Base-by-base conservation (phyloP, 2,329 filamentous ascomycete genomes). In the Hymenoscyphus linearis region DNA sequence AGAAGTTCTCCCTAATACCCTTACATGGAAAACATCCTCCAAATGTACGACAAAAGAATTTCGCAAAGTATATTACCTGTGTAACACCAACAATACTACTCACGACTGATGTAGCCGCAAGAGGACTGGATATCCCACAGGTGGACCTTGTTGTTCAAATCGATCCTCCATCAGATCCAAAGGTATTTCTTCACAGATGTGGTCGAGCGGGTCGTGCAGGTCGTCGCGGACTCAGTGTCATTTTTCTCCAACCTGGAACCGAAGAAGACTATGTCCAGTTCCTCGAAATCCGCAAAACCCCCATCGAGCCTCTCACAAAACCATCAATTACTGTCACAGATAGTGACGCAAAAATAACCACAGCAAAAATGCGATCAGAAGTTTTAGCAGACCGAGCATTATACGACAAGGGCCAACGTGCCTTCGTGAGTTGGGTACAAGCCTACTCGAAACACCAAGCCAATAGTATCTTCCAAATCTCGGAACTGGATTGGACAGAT, bases 211-310 rank as follows among this genome's bases (percentile, higher is more conserved):
- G 95, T 0, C 84, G 95, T 25, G 96, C 96, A 72, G 93, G 93
- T 0, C 83, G 93, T 64, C 87, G 88, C 64, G 95, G 95, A 0
- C 77, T 97, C 22, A 91, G 92, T 14, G 84, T 98, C 1, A 87
- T 96, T 0, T 87, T 99, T 73, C 80, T 99, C 18, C 90, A 90
- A 7, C 89, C 90, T 0, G 92, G 92, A 1, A 81, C 86, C 18
- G 95, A 98, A 75, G 91, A 95, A 74, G 92, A 96, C 70, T 98
- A 97, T 71, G 82, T 96, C 1, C 83, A 87, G 1, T 98, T 97
- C 68, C 80, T 99, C 2, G 87, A 90, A 55, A 86, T 96, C 18
- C 86, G 93, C 22, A 91, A 96, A 74, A 97, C 93, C 0, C 93
- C 93, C 0, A 89, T 96, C 35, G 75, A 79, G 0, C 84, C 80